phyloP scores from a whole-genome alignment of 192 early-diverging fungal species.

The Dissophora globulifera region DNA sequence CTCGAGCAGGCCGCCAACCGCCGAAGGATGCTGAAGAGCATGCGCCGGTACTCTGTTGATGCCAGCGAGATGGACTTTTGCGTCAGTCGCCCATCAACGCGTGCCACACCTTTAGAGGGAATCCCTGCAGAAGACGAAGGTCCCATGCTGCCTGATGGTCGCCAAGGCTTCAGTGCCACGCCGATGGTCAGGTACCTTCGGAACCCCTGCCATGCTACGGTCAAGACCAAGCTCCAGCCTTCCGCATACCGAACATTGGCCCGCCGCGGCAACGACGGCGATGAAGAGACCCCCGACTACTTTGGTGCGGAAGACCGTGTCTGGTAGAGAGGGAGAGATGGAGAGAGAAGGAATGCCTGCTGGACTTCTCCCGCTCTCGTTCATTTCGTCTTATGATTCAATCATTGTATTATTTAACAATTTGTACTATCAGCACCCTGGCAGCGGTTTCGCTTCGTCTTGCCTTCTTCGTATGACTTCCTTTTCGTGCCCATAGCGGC shows the following conservation, averaged over 20 bases:
- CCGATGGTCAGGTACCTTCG: slow-evolving; percentile 46
- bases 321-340: slow-evolving; percentile 26
- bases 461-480: too few relatives aligned
- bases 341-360: too few relatives aligned
- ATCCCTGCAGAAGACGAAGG: slow-evolving; percentile 37
- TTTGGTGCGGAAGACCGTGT: slow-evolving; percentile 49
- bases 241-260: slow-evolving; percentile 26
- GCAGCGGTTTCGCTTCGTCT: too few relatives aligned
- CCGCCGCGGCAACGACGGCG: slow-evolving; percentile 16
- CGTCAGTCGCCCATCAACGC: slow-evolving; percentile 31
- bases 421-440: too few relatives aligned
- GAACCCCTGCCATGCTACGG: slow-evolving; percentile 44
- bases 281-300: slow-evolving; percentile 44
- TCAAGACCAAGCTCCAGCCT: slow-evolving; percentile 49
- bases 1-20: slow-evolving; percentile 48
- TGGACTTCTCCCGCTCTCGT: too few relatives aligned
- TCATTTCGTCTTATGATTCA: too few relatives aligned
- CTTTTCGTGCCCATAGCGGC: too few relatives aligned
- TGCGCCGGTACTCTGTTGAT: slow-evolving; percentile 51
- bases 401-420: too few relatives aligned
- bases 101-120: slow-evolving; percentile 11
- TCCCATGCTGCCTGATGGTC: slow-evolving; percentile 9
- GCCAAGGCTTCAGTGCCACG: slow-evolving; percentile 27
- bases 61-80: slow-evolving; percentile 47
- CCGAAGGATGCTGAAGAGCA: slow-evolving; percentile 50